phyloP scores from a whole-genome alignment of 2,329 filamentous ascomycete species.

The Aschersonia sp. region DNA sequence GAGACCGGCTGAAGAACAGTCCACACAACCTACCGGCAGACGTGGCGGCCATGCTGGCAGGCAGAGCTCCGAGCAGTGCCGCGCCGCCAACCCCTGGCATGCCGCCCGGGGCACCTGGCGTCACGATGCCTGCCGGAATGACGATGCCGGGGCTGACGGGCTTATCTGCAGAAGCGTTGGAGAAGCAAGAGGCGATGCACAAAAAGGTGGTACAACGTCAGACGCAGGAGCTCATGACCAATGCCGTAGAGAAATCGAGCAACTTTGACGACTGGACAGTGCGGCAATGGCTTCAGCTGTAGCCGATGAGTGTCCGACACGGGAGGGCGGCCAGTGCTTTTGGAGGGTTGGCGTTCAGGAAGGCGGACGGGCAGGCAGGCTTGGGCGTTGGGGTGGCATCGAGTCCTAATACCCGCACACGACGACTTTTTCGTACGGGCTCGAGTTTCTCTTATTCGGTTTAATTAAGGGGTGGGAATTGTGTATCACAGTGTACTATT shows the following conservation, averaged over 20 bases:
- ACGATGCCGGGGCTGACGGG: neutral
- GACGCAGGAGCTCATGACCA: constrained; percentile 5
- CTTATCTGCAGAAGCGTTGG: neutral
- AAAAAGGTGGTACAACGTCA: constrained; percentile 4
- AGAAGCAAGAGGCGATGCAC: constrained; percentile 3
- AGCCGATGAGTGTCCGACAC: neutral
- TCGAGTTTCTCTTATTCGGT: neutral
- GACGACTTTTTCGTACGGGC: neutral
- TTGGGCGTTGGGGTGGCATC: neutral
- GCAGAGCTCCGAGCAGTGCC: neutral
- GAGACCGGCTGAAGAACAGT: constrained; percentile 18
- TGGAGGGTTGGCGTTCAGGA: neutral
- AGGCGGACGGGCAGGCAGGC: neutral
- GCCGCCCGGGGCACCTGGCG: neutral
- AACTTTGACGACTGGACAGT: constrained; percentile 7
- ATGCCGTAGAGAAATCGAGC: constrained; percentile 4
- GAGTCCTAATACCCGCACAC: neutral
- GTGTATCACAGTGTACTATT: neutral
- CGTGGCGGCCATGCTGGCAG: neutral
- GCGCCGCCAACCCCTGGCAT: neutral
- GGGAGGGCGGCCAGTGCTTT: too few relatives aligned
- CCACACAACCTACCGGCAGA: neutral
- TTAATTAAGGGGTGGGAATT: neutral
- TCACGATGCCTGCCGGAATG: neutral
- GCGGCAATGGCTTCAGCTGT: constrained; percentile 5